Evolutionary conservation across 805 yeast species (phyloP), one percentile per base, ranked within the genome.

Genomic region (Yarrowia sp.): DNA sequence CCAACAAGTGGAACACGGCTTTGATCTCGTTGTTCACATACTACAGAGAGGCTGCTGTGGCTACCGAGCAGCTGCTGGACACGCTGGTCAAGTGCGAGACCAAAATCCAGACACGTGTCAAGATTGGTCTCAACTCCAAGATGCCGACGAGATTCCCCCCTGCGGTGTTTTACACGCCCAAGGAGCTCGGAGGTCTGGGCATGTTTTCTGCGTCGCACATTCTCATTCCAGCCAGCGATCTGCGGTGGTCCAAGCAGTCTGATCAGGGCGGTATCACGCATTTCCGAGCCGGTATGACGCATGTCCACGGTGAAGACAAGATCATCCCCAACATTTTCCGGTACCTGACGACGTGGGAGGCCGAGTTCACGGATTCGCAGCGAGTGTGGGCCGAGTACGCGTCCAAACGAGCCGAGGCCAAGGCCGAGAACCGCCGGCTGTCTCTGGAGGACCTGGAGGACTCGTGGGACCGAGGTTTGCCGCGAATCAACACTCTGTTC

Each of bases 71-170:
- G 5, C 79, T 95, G 42, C 80, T 95, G 11, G 97, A 93, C 76
- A 82, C 87, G 3, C 80, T 95, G 58, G 99, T 95, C 11, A 91
- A 90, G 74, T 86, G 96, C 72, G 99, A 95, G 75, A 93, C 97
- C 0, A 89, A 90, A 75, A 89, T 95, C 55, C 99, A 95, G 79
- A 95, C 93, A 68, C 84, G 97, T 72, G 97, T 95, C 19, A 95
- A 95, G 76, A 85, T 94, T 80, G 99, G 99, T 0, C 82, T 95
- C 70, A 95, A 95, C 74, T 94, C 98, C 14, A 95, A 95, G 78
- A 95, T 95, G 99, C 99, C 99, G 0, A 88, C 97, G 0, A 83
- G 99, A 69, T 95, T 95, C 79, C 99, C 99, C 3, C 99, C 99
- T 0, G 98, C 98, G 3, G 99, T 95, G 0, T 95, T 95, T 75